These are phyloP conservation scores for Euryodendron excelsum DNA, from an alignment of 148 eudicot genomes.

Conservation along the genomic window DNA sequence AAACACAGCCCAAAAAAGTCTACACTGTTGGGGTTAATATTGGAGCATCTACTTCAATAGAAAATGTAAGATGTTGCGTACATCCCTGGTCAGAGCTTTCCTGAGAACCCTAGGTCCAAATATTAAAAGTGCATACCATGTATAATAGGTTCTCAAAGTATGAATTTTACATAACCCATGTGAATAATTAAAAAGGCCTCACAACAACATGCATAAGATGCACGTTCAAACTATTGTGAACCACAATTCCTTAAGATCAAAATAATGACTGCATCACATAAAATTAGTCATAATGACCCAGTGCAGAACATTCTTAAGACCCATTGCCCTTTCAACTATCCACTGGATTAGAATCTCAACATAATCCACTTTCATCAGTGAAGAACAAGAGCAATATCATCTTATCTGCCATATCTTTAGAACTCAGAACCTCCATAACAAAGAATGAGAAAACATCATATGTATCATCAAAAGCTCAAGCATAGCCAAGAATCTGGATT, in stretches of 20 bases:
- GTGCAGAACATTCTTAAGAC: background rate
- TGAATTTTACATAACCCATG: background rate
- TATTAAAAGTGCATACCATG: background rate
- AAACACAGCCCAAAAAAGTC: no score
- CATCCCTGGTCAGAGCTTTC: no score
- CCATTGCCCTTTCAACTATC: background rate
- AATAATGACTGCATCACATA: background rate
- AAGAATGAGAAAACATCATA: background rate
- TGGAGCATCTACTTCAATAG: no score
- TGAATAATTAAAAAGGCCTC: background rate
- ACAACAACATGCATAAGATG: background rate
- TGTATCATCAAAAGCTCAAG: constrained; percentile 3
- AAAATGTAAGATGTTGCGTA: no score
- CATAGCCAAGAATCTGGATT: background rate
- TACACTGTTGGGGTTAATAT: no score
- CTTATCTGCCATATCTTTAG: background rate
- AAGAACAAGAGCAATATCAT: background rate
- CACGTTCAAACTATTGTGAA: background rate
- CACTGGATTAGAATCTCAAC: background rate
- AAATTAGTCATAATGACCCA: no score
- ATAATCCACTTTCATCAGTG: background rate
- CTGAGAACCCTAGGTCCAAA: background rate
- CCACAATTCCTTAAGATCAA: background rate
- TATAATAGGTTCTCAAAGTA: background rate
- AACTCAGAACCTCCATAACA: background rate